Conservation (phyloP, 768 basidiomycete genomes). For the Mycena indigotica region DNA sequence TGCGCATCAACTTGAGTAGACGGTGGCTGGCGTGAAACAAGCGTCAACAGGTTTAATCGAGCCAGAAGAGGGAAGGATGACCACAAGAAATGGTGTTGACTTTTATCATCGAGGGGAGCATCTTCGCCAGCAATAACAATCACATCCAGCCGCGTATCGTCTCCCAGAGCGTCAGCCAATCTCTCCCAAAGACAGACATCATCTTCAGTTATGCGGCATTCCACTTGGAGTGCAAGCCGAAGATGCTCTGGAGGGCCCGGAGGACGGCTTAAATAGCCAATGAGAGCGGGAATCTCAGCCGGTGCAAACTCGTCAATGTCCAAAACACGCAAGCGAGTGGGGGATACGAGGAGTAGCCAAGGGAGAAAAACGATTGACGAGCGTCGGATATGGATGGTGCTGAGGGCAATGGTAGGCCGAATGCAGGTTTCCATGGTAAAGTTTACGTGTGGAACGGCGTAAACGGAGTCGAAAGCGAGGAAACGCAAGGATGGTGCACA, state of each 20-base stretch:
- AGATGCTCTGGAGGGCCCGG: conserved; percentile 1
- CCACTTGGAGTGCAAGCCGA: neutral
- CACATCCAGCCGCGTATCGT: neutral
- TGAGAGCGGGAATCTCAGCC: conserved; percentile 6
- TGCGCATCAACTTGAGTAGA: too few species aligned
- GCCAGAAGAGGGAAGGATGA: too few species aligned
- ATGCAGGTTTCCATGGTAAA: too few species aligned
- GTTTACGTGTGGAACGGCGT: neutral
- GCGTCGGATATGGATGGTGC: conserved; percentile 5
- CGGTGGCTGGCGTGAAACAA: too few species aligned
- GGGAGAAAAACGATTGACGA: conserved; percentile 19
- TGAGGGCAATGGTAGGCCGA: too few species aligned
- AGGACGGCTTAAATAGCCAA: neutral
- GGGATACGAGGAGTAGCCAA: conserved; percentile 9
- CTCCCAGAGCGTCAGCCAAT: neutral
- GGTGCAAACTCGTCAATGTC: conserved; percentile 7
- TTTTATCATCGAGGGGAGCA: too few species aligned
- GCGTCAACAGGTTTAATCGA: too few species aligned
- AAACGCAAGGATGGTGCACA: conserved; percentile 3
- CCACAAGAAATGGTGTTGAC: too few species aligned
- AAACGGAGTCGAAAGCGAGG: neutral
- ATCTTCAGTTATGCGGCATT: neutral
- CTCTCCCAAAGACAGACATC: conserved; percentile 9
- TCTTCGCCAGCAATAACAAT: neutral
- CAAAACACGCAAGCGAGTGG: neutral